phyloP scores from a whole-genome alignment of 345 rosid species.

The Bruguiera parviflora region DNA sequence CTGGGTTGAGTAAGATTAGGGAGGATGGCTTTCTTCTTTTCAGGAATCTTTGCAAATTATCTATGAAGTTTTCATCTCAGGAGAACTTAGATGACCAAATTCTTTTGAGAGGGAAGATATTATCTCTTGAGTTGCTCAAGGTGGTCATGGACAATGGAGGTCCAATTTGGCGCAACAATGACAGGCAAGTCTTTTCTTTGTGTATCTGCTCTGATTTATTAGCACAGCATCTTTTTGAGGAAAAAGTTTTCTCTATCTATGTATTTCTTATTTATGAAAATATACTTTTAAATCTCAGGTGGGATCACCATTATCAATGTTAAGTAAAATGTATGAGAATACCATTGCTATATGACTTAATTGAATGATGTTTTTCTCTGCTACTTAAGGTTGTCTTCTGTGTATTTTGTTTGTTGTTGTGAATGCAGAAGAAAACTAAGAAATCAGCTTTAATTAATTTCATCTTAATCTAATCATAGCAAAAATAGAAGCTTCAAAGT shows the following conservation, averaged over 20 bases:
- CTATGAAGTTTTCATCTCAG: constrained; percentile 92
- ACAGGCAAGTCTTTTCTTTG: constrained; percentile 49
- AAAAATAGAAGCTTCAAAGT: too few relatives aligned
- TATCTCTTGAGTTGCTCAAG: constrained; percentile 81
- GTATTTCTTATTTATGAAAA: background rate
- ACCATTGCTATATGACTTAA: too few relatives aligned
- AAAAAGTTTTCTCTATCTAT: background rate
- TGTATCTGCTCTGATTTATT: background rate
- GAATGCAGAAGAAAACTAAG: too few relatives aligned
- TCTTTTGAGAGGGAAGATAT: constrained; percentile 80
- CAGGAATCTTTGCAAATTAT: constrained; percentile 81
- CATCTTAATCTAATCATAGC: too few relatives aligned
- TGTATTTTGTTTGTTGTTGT: too few relatives aligned
- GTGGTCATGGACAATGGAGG: constrained; percentile 72
- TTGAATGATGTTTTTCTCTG: too few relatives aligned
- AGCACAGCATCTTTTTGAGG: background rate
- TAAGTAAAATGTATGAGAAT: too few relatives aligned
- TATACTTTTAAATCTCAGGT: too few relatives aligned
- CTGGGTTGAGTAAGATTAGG: constrained; percentile 56
- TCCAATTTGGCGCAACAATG: constrained; percentile 68
- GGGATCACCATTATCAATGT: too few relatives aligned
- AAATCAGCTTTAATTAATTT: too few relatives aligned
- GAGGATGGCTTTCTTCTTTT: constrained; percentile 85
- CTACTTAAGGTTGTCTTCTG: too few relatives aligned
- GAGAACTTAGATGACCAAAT: constrained; percentile 90